Conservation (phyloP, 352 stramenopile species). For the Globisporangium polare region DNA sequence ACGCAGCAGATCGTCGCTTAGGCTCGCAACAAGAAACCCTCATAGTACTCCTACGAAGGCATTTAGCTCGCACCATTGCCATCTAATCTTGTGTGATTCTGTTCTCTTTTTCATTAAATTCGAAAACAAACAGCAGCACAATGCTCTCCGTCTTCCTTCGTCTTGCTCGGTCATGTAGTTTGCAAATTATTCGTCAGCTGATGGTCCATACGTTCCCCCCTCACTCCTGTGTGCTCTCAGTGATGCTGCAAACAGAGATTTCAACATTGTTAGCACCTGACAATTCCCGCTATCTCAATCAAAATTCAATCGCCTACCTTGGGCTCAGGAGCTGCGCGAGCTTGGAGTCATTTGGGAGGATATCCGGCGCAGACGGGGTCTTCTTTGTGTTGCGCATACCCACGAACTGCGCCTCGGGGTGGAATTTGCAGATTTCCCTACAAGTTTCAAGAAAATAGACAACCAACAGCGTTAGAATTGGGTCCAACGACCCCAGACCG, state of each 20-base stretch:
- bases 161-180: neutral
- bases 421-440: constrained; percentile 58
- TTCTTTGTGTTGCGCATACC: constrained; percentile 1
- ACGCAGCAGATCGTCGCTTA: constrained; percentile 5
- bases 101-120: neutral
- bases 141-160: neutral
- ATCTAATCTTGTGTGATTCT: neutral
- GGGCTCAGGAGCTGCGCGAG: constrained; percentile 50
- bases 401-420: constrained; percentile 43
- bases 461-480: constrained; percentile 6
- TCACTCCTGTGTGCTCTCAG: constrained; percentile 7
- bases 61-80: neutral
- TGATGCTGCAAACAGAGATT: constrained; percentile 7
- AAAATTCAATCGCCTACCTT: constrained; percentile 28
- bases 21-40: neutral
- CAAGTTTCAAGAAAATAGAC: neutral
- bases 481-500: too few relatives aligned
- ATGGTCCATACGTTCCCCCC: too few relatives aligned
- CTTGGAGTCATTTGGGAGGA: constrained; percentile 22
- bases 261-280: neutral
- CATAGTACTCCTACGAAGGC: neutral
- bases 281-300: neutral
- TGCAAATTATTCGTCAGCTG: neutral
- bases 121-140: neutral
- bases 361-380: neutral